Percentiles rank a stretch among this genome's conserved stretches.
phyloP scores from a whole-genome alignment of 2,329 filamentous ascomycete species.

The Aaosphaeria pasadenensis region DNA sequence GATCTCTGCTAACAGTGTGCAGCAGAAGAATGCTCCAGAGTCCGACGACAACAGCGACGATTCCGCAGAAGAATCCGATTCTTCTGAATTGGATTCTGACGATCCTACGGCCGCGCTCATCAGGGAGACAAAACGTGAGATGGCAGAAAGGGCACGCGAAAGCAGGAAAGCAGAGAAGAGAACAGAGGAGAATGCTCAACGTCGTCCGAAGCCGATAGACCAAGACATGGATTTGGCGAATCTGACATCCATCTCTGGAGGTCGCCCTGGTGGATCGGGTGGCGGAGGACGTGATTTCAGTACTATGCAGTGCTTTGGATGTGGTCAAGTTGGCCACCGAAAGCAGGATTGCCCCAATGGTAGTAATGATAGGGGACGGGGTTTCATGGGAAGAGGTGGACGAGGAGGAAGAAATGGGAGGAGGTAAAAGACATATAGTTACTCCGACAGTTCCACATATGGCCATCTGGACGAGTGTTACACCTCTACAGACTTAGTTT shows the following conservation, averaged over 20 bases:
- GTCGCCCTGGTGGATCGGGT: conserved; percentile 11
- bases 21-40: neutral
- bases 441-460: no score
- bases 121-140: conserved; percentile 45
- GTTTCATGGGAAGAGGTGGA: conserved; percentile 15
- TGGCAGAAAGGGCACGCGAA: conserved; percentile 40
- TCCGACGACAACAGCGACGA: neutral
- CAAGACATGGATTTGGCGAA: conserved; percentile 62
- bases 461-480: no score
- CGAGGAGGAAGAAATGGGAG: conserved; percentile 12
- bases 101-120: conserved; percentile 44
- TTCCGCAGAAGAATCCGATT: neutral
- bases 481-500: no score
- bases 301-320: conserved; percentile 56
- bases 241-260: conserved; percentile 59
- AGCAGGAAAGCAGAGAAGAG: conserved; percentile 48
- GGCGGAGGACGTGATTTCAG: conserved; percentile 21
- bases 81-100: conserved; percentile 39
- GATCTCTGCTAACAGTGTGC: no score
- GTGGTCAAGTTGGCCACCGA: conserved; percentile 61
- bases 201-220: conserved; percentile 61
- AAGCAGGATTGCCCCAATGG: conserved; percentile 51
- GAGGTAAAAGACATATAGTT: neutral
- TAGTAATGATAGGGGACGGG: conserved; percentile 8
- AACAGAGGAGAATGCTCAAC: conserved; percentile 47